phyloP scores from a whole-genome alignment of 257 asterid species.

The Solanum gracilifrons region DNA sequence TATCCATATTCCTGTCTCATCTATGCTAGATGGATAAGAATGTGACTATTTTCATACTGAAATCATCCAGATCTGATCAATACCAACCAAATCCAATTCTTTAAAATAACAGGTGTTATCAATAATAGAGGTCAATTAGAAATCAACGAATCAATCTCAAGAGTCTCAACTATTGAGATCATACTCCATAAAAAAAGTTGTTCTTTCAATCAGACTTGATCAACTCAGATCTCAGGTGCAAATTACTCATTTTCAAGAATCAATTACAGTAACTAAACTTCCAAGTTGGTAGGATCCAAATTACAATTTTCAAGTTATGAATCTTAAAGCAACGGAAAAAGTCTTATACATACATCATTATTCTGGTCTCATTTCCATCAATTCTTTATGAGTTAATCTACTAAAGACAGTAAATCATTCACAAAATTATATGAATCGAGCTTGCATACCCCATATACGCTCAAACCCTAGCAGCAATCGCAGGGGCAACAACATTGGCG shows the following conservation, averaged over 20 bases:
- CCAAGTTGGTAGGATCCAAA: background rate
- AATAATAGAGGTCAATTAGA: background rate
- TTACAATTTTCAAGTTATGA: background rate
- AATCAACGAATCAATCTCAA: background rate
- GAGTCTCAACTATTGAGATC: background rate
- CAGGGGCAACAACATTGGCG: constrained; percentile 8
- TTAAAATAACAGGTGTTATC: background rate
- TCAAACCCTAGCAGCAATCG: constrained; percentile 47
- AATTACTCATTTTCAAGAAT: background rate
- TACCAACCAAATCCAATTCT: background rate
- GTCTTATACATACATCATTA: background rate
- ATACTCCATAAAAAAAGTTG: background rate
- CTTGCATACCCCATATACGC: background rate
- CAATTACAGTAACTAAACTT: background rate
- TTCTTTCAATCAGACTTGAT: background rate
- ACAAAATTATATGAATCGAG: background rate
- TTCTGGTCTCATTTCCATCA: background rate
- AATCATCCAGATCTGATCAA: background rate
- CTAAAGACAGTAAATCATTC: background rate
- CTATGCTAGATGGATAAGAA: background rate
- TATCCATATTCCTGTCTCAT: background rate
- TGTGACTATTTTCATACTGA: background rate
- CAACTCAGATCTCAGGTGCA: background rate
- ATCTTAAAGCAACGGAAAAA: background rate
- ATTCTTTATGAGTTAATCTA: background rate